phyloP scores from a whole-genome alignment of 495 filamentous ascomycete species.

The Penicilliopsis zonata region DNA sequence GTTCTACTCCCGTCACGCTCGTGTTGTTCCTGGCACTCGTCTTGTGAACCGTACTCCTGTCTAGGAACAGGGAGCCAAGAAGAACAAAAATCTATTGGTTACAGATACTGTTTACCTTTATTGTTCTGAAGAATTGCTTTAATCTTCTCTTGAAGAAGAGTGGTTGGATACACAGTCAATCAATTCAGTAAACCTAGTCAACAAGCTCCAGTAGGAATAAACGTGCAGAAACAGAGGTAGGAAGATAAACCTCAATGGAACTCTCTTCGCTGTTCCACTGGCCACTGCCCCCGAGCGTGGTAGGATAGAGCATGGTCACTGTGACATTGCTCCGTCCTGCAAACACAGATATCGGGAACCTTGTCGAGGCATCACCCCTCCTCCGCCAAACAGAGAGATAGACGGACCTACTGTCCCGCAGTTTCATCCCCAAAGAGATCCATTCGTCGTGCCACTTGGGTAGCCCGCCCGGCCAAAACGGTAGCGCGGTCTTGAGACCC shows the following conservation, averaged over 20 bases:
- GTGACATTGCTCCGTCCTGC: not conserved
- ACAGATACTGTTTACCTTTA: no score
- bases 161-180: no score
- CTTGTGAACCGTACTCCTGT: no score
- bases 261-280: constrained; percentile 1
- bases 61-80: no score
- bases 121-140: no score
- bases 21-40: no score
- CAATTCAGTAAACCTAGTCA: no score
- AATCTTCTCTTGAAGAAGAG: no score
- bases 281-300: not conserved
- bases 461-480: constrained; percentile 11
- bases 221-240: constrained; percentile 2
- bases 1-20: no score
- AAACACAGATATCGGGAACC: constrained; percentile 2
- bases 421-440: constrained; percentile 6
- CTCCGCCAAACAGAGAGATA: constrained; percentile 12
- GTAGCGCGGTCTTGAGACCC: constrained; percentile 2
- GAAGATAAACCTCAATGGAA: constrained; percentile 1
- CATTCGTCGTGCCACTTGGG: constrained; percentile 11
- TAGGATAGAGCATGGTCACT: constrained; percentile 4
- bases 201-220: not conserved
- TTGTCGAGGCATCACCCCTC: constrained; percentile 2
- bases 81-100: no score
- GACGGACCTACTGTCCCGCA: not conserved